These are phyloP conservation scores for Clonostachys sp. DNA, from an alignment of 2,329 filamentous ascomycete genomes.

Conservation along the genomic window DNA sequence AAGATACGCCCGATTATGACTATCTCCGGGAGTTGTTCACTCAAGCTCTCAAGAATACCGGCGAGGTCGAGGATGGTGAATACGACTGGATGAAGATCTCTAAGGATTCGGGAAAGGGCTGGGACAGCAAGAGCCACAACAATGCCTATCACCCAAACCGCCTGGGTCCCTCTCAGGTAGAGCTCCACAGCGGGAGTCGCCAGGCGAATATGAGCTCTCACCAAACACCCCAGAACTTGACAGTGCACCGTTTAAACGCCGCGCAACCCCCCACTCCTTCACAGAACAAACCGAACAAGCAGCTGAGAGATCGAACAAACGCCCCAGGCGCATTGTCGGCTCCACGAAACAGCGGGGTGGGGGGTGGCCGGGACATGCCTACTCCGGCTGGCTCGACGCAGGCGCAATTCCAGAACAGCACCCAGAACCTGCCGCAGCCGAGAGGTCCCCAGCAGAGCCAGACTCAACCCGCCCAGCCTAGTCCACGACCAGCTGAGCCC, in stretches of 20 bases:
- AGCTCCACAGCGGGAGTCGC: conserved; percentile 72
- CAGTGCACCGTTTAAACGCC: conserved; percentile 88
- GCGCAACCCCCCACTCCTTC: conserved; percentile 85
- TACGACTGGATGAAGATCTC: conserved; percentile 99
- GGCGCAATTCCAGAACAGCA: conserved; percentile 95
- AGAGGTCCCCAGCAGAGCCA: conserved; percentile 57
- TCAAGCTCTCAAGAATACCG: conserved; percentile 88
- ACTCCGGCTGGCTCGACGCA: conserved; percentile 89
- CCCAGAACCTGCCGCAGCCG: conserved; percentile 74
- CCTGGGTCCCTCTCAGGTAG: conserved; percentile 79
- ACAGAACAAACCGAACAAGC: conserved; percentile 76
- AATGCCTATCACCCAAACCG: conserved; percentile 64
- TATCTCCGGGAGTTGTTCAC: conserved; percentile 96
- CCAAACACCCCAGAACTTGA: conserved; percentile 58
- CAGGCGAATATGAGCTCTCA: conserved; percentile 61
- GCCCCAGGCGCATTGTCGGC: conserved; percentile 66
- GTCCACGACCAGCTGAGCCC: conserved; percentile 57
- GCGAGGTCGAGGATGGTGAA: conserved; percentile 94
- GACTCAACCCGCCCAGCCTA: conserved; percentile 47
- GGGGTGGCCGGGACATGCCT: conserved; percentile 69
- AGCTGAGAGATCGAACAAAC: conserved; percentile 72
- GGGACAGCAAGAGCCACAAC: conserved; percentile 72
- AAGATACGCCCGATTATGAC: conserved; percentile 98
- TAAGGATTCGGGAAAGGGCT: conserved; percentile 77
- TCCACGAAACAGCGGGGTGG: conserved; percentile 73